Base-by-base conservation (phyloP, 2,329 filamentous ascomycete species). In the Paecilomyces fulvus region DNA sequence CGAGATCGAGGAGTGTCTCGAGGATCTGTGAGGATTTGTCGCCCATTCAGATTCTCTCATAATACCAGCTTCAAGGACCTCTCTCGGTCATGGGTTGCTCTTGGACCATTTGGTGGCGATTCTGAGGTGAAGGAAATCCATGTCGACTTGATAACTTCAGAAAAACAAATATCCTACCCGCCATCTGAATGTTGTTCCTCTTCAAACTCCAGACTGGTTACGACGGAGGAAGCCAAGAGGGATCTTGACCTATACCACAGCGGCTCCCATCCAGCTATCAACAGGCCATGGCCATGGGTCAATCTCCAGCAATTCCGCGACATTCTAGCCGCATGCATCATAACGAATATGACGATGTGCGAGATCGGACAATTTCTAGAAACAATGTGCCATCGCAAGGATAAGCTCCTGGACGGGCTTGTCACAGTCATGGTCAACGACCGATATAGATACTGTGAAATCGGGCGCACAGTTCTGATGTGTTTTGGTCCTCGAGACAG, bases 311-410 rank as follows among this genome's bases (percentile, higher is more conserved):
- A 23, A 12, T 49, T 49, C 21, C 21, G 20, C 14, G 21, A 49
- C 14, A 7, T 28, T n/a, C 25, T 49, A 2, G 12, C 3, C 6
- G 21, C 11, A 10, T 49, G 48, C 10, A 55, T 58, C 12, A 43
- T 55, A 2, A n/a, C 21, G 3, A 56, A 58, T 1, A 56, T 60
- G 49, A 51, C 61, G 1, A 53, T 49, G 2, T 51, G 48, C 9
- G 57, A 61, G 4, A 50, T 65, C 12, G 63, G 63, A 1, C 37
- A 53, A n/a, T 55, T 54, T 20, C 25, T 63, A 7, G 58, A 56
- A 11, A 23, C 46, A 10, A 37, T 48, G 4, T 54, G 54, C 21
- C 55, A 58, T 33, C 51, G 53, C n/a, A 54, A 52, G 4, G 63
- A 65, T 49, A 30, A 54, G 25, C 37, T 17, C 1, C 57, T 63